Conservation (phyloP, 2,329 filamentous ascomycete species). For the Pyrenophora tritici-repentis region DNA sequence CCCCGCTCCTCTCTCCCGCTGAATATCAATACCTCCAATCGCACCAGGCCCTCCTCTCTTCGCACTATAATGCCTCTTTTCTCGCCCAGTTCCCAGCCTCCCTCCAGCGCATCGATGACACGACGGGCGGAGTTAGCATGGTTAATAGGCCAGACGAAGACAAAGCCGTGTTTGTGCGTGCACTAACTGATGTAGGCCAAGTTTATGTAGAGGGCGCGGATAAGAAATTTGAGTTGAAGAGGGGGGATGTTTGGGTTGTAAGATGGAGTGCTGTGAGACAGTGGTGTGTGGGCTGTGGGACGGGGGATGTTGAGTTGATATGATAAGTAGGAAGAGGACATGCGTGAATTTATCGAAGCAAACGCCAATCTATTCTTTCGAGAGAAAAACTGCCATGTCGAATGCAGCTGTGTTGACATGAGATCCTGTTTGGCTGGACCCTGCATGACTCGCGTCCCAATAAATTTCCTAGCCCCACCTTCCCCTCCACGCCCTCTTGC, state of each 20-base stretch:
- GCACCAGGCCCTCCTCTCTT: constrained; percentile 82
- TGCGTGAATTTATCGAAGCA: background rate
- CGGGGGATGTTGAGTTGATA: constrained; percentile 72
- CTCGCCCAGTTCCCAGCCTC: constrained; percentile 77
- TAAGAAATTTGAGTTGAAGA: constrained; percentile 51
- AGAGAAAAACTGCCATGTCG: background rate
- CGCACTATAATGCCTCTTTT: constrained; percentile 86
- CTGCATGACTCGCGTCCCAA: constrained; percentile 16
- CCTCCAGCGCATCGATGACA: constrained; percentile 87
- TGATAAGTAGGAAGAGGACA: constrained; percentile 31
- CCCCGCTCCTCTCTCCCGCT: constrained; percentile 66
- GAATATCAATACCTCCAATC: constrained; percentile 83
- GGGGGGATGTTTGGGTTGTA: constrained; percentile 63
- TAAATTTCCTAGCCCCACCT: constrained; percentile 18
- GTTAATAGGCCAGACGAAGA: constrained; percentile 84
- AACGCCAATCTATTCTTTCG: no score
- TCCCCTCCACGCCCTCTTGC: background rate
- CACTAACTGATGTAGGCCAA: constrained; percentile 65
- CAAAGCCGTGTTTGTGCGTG: constrained; percentile 80
- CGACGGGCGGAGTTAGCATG: constrained; percentile 88
- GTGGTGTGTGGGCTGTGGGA: constrained; percentile 61
- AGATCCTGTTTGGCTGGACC: background rate
- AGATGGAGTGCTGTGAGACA: constrained; percentile 63
- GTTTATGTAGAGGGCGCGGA: constrained; percentile 65
- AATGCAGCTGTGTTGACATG: no score